Evolutionary conservation across 2,329 filamentous ascomycete species (phyloP).

Genomic region (Colletotrichum nymphaeae): DNA sequence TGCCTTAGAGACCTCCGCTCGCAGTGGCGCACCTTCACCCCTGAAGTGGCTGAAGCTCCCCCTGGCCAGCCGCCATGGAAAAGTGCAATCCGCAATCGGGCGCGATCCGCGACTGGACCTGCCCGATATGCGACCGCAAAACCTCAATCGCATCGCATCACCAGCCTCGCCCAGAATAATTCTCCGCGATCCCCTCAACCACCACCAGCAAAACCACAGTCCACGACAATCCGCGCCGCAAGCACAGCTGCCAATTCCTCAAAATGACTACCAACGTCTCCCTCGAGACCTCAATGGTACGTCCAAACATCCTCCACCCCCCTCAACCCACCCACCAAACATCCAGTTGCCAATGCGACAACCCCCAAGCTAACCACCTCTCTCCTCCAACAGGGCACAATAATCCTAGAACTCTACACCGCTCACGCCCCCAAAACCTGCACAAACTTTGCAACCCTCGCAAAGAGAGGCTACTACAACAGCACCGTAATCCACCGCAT

Average conservation of each 20-base stretch:
- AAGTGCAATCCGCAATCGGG: neutral
- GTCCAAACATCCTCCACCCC: neutral
- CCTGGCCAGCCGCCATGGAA: neutral
- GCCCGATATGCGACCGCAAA: neutral
- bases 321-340: neutral
- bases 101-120: neutral
- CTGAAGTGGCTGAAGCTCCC: conserved; percentile 21
- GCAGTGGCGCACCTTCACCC: conserved; percentile 4
- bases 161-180: conserved; percentile 30
- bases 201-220: neutral
- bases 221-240: neutral
- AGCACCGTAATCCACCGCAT: conserved; percentile 89
- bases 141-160: conserved; percentile 15
- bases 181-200: conserved; percentile 3
- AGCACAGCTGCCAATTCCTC: neutral
- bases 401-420: conserved; percentile 91
- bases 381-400: conserved; percentile 71
- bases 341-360: neutral
- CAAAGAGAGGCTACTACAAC: conserved; percentile 88
- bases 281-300: conserved; percentile 84
- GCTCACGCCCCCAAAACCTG: conserved; percentile 90
- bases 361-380: neutral
- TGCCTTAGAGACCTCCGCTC: neutral
- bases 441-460: conserved; percentile 87
- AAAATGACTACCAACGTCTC: conserved; percentile 82